These are phyloP conservation scores for Penicillium pancosmium DNA, from an alignment of 495 filamentous ascomycete genomes.

Conservation along the genomic window DNA sequence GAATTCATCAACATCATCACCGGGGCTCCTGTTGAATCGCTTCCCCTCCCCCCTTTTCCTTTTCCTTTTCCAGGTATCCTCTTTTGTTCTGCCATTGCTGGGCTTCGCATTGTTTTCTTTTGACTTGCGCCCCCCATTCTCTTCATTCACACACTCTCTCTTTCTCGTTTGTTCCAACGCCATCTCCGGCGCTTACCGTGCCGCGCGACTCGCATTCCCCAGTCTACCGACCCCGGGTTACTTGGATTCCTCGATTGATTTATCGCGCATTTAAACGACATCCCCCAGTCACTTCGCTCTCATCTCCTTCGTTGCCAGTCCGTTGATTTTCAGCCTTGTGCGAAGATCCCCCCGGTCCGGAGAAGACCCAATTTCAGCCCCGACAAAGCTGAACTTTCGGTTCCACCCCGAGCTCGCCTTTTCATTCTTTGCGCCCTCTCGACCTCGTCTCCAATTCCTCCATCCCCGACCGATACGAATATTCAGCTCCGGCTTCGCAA, in stretches of 20 bases:
- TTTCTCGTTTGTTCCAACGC: background rate
- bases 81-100: slow-evolving; percentile 7
- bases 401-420: slow-evolving; percentile 2
- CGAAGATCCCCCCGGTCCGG: background rate
- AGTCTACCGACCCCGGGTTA: background rate
- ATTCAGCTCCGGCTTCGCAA: too few relatives aligned
- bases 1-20: slow-evolving; percentile 27
- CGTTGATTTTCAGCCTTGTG: background rate
- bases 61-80: slow-evolving; percentile 14
- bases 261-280: background rate
- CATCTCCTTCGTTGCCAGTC: background rate
- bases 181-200: slow-evolving; percentile 22
- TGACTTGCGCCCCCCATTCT: slow-evolving; percentile 9
- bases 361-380: slow-evolving; percentile 8
- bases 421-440: slow-evolving; percentile 10
- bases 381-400: slow-evolving; percentile 9
- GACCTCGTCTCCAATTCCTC: slow-evolving; percentile 1
- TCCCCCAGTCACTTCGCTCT: background rate
- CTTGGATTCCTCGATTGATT: background rate
- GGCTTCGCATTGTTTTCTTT: background rate
- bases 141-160: background rate
- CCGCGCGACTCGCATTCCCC: slow-evolving; percentile 24
- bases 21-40: slow-evolving; percentile 1
- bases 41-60: slow-evolving; percentile 14
- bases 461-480: background rate